Conservation (phyloP, 192 early-diverging fungal species). For the Chytriomyces hyalinus region DNA sequence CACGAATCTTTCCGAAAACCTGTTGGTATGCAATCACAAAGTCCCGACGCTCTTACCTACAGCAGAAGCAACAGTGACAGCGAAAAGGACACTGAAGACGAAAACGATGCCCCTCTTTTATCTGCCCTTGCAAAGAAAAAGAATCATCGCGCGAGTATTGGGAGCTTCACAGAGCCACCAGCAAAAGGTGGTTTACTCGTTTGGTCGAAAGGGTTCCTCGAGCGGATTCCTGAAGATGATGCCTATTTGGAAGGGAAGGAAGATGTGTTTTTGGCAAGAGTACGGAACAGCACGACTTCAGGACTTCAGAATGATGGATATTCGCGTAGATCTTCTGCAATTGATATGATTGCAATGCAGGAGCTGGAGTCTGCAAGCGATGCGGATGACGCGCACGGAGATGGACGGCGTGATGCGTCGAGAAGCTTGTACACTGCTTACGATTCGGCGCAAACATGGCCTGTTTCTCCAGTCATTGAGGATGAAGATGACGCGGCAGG, state of each 20-base stretch:
- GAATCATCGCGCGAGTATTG: not conserved
- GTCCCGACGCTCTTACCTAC: not conserved
- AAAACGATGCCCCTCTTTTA: conserved; percentile 5
- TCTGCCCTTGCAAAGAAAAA: not conserved
- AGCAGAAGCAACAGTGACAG: conserved; percentile 8
- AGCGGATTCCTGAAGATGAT: conserved; percentile 33
- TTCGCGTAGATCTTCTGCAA: not conserved
- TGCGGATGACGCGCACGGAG: not conserved
- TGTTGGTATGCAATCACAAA: not conserved
- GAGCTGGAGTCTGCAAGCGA: conserved; percentile 13
- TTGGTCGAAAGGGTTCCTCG: conserved; percentile 13
- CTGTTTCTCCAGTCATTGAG: not conserved
- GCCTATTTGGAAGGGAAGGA: conserved; percentile 4
- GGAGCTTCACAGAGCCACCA: not conserved
- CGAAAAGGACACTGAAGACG: conserved; percentile 31
- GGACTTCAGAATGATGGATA: not conserved
- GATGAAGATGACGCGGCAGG: not conserved
- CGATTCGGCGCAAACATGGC: conserved; percentile 11
- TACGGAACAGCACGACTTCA: not conserved
- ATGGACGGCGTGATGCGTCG: not conserved
- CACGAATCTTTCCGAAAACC: conserved; percentile 16
- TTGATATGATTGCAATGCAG: conserved; percentile 28
- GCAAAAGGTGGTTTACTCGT: not conserved
- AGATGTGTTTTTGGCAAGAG: not conserved
- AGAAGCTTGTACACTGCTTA: not conserved